These are phyloP conservation scores for Phylloporus sp. DNA, from an alignment of 768 basidiomycete genomes.

Conservation along the genomic window DNA sequence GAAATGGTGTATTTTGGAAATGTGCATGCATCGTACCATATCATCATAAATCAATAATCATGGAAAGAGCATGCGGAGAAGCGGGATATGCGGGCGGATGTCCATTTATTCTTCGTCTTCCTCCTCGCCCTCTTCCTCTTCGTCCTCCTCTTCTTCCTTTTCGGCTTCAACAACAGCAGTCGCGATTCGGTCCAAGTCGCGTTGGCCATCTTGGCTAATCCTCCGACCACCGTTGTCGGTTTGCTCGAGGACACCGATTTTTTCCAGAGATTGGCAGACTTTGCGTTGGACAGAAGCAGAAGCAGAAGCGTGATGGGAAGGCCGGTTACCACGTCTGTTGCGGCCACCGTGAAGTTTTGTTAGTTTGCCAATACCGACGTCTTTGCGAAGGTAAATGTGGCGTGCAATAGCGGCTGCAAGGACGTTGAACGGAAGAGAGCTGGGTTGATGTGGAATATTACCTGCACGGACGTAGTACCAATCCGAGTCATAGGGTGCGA, in stretches of 20 bases:
- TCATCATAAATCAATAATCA: conserved; percentile 19
- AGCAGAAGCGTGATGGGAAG: conserved; percentile 86
- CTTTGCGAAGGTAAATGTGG: conserved; percentile 99
- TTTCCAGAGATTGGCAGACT: conserved; percentile 95
- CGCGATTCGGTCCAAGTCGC: conserved; percentile 91
- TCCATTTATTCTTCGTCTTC: conserved; percentile 39
- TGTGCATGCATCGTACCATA: conserved; percentile 42
- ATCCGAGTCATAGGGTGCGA: conserved; percentile 97
- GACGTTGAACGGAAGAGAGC: not conserved
- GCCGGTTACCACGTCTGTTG: conserved; percentile 94
- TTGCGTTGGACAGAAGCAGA: conserved; percentile 91
- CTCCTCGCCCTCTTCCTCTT: conserved; percentile 60
- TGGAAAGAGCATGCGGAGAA: conserved; percentile 19
- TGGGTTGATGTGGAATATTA: conserved; percentile 40
- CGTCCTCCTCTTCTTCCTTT: conserved; percentile 76
- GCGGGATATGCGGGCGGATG: conserved; percentile 16
- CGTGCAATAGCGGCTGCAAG: conserved; percentile 85
- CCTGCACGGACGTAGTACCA: conserved; percentile 99
- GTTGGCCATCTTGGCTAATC: conserved; percentile 95
- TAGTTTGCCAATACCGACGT: conserved; percentile 89
- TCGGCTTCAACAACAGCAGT: conserved; percentile 80
- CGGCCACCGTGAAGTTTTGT: conserved; percentile 96
- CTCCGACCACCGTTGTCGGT: conserved; percentile 91
- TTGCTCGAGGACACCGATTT: conserved; percentile 96
- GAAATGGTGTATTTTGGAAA: conserved; percentile 28